These are phyloP conservation scores for Ilyonectria mors-panacis DNA, from an alignment of 2,329 filamentous ascomycete genomes.

Conservation along the genomic window DNA sequence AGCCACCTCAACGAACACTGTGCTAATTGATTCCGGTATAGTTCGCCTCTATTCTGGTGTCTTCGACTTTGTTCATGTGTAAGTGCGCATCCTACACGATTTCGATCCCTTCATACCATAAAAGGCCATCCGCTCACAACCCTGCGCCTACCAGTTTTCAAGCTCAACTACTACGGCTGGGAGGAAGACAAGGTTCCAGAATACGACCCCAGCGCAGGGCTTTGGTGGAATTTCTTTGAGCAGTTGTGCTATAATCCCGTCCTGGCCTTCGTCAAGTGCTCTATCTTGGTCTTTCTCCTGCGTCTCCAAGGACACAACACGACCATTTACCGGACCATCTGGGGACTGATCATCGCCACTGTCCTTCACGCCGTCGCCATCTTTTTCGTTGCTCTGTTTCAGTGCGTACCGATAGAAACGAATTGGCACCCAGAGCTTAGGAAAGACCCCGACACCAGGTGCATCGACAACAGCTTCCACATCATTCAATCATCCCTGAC, in stretches of 20 bases:
- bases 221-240: constrained; percentile 56
- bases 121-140: not conserved
- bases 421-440: constrained; percentile 49
- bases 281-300: constrained; percentile 61
- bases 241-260: constrained; percentile 62
- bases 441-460: constrained; percentile 47
- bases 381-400: constrained; percentile 57
- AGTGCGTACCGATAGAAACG: constrained; percentile 55
- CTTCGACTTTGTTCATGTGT: constrained; percentile 47
- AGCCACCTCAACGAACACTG: not conserved
- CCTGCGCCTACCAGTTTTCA: constrained; percentile 38
- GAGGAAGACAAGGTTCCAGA: constrained; percentile 40
- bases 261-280: constrained; percentile 61
- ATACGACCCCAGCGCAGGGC: constrained; percentile 37
- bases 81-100: constrained; percentile 23
- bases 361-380: constrained; percentile 52
- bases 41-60: constrained; percentile 36
- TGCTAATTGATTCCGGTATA: not conserved
- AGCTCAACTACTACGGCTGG: constrained; percentile 54
- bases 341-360: constrained; percentile 51
- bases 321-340: constrained; percentile 49
- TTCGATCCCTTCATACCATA: not conserved
- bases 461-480: constrained; percentile 53
- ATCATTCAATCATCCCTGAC: constrained; percentile 55
- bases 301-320: constrained; percentile 58